Conservation (phyloP, 2,329 filamentous ascomycete genomes). For the Colletotrichum euphorbiae region DNA sequence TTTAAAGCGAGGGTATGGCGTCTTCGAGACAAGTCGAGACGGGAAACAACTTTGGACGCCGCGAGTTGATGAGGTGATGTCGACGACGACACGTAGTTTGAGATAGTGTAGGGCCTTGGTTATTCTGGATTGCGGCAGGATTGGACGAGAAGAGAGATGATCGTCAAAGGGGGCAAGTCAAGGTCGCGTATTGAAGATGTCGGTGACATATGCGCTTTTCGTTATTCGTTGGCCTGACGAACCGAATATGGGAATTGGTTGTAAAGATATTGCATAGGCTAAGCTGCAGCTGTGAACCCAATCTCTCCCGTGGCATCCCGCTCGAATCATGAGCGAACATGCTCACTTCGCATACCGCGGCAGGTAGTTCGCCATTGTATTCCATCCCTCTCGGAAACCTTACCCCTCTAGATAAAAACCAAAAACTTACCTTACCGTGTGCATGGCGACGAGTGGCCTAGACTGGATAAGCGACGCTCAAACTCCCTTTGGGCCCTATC, state of each 20-base stretch:
- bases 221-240: no score
- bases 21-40: neutral
- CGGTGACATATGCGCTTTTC: neutral
- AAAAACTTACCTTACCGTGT: neutral
- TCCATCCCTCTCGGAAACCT: neutral
- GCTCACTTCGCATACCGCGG: neutral
- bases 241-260: neutral
- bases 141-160: slow-evolving; percentile 10
- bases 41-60: neutral
- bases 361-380: neutral
- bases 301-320: neutral
- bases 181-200: neutral
- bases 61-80: slow-evolving; percentile 9
- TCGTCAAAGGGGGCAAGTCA: slow-evolving; percentile 1
- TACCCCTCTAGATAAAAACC: neutral
- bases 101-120: neutral
- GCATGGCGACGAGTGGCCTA: neutral
- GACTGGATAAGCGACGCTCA: slow-evolving; percentile 12
- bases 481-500: slow-evolving; percentile 19
- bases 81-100: neutral
- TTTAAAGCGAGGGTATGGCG: neutral
- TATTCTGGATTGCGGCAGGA: slow-evolving; percentile 6
- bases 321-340: neutral
- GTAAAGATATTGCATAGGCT: slow-evolving; percentile 1
- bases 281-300: slow-evolving; percentile 3